Conservation (phyloP, 257 asterid genomes). For the Salvia splendens region DNA sequence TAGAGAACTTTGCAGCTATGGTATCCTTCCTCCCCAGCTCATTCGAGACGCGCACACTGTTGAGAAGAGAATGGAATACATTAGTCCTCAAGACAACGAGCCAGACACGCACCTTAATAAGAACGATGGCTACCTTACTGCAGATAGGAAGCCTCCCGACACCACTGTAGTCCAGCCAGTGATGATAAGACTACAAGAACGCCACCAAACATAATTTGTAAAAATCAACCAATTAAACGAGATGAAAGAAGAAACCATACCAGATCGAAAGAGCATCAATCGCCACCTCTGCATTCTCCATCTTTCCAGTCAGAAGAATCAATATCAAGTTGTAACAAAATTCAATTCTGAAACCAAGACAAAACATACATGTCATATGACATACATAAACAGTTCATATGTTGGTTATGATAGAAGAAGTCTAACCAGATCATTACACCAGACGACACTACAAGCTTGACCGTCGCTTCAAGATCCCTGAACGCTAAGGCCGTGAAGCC, state of each 20-base stretch:
- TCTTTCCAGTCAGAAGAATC: slow-evolving; percentile 60
- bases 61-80: no score
- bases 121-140: slow-evolving; percentile 30
- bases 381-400: neutral
- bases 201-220: no score
- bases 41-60: slow-evolving; percentile 63
- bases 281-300: slow-evolving; percentile 61
- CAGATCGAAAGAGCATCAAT: slow-evolving; percentile 73
- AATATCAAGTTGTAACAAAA: slow-evolving; percentile 62
- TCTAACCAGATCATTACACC: slow-evolving; percentile 78
- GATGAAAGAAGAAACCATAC: slow-evolving; percentile 32
- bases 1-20: no score
- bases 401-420: no score
- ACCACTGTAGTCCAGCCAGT: slow-evolving; percentile 75
- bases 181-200: slow-evolving; percentile 47
- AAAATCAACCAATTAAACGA: no score
- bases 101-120: no score
- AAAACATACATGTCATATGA: neutral
- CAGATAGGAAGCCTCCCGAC: slow-evolving; percentile 62
- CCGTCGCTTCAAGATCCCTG: no score
- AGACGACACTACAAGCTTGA: slow-evolving; percentile 57
- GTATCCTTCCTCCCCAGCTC: slow-evolving; percentile 62
- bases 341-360: slow-evolving; percentile 47
- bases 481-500: no score
- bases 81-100: no score